These are phyloP conservation scores for Starmerella stigmatis DNA, from an alignment of 805 yeast species.

Conservation along the genomic window DNA sequence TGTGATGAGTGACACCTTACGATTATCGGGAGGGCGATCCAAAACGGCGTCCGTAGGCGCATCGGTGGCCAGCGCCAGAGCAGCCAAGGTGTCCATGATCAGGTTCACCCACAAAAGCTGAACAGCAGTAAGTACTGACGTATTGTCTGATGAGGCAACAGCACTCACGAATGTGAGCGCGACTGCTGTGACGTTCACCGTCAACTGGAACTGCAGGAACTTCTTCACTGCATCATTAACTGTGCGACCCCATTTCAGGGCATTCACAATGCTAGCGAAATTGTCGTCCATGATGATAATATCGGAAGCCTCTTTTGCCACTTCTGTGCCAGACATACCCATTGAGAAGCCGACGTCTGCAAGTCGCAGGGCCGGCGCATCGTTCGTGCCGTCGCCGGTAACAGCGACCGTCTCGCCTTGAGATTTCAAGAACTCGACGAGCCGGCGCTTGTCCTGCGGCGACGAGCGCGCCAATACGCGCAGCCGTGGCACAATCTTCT, in stretches of 20 bases:
- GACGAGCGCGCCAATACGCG: constrained; percentile 87
- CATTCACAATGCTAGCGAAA: constrained; percentile 87
- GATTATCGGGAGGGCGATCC: constrained; percentile 73
- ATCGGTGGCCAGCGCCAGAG: constrained; percentile 93
- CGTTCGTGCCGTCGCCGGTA: constrained; percentile 98
- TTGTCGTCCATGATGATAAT: constrained; percentile 89
- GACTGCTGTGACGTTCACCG: constrained; percentile 96
- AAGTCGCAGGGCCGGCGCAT: constrained; percentile 91
- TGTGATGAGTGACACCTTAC: constrained; percentile 67
- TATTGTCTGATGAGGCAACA: constrained; percentile 66
- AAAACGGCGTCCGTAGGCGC: constrained; percentile 79
- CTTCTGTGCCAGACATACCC: constrained; percentile 98
- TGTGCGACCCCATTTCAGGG: constrained; percentile 97
- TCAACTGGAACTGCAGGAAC: constrained; percentile 90
- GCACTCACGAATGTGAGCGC: constrained; percentile 87
- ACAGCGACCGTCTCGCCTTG: constrained; percentile 95
- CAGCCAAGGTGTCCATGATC: constrained; percentile 97
- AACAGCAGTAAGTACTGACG: constrained; percentile 90
- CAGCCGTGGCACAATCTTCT: constrained; percentile 55
- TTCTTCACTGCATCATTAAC: constrained; percentile 90
- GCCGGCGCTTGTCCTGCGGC: constrained; percentile 85
- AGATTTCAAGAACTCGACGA: constrained; percentile 68
- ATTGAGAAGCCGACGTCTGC: constrained; percentile 98
- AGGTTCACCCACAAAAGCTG: constrained; percentile 95
- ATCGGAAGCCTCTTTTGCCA: constrained; percentile 95